Evolutionary conservation across 768 basidiomycete species (phyloP).

Genomic region (Mycena vitilis): DNA sequence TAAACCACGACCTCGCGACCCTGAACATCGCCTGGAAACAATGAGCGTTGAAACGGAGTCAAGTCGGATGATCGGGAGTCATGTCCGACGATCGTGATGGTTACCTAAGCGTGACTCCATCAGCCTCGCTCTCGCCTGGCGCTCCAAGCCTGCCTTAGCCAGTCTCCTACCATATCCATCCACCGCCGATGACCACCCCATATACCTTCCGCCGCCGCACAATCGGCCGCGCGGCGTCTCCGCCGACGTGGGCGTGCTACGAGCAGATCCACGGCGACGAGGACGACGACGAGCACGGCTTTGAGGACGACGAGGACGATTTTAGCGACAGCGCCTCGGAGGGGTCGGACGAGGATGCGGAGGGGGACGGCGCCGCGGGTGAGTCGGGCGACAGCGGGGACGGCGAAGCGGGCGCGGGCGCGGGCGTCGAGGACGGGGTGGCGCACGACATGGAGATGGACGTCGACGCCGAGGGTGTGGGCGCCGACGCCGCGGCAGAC

Average conservation of each 20-base stretch:
- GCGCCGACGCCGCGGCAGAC: slow-evolving; percentile 7
- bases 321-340: slow-evolving; percentile 33
- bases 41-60: neutral
- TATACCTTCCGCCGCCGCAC: slow-evolving; percentile 76
- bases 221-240: slow-evolving; percentile 84
- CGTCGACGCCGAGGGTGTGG: slow-evolving; percentile 50
- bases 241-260: slow-evolving; percentile 91
- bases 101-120: slow-evolving; percentile 14
- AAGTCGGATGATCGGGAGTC: neutral
- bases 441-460: slow-evolving; percentile 71
- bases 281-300: slow-evolving; percentile 64
- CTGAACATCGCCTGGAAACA: too few relatives aligned
- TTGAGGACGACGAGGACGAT: slow-evolving; percentile 68
- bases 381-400: slow-evolving; percentile 52
- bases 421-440: slow-evolving; percentile 44
- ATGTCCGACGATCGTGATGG: neutral
- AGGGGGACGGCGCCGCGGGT: slow-evolving; percentile 52
- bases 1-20: too few relatives aligned
- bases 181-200: slow-evolving; percentile 51
- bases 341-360: slow-evolving; percentile 72
- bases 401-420: slow-evolving; percentile 44
- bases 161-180: slow-evolving; percentile 15
- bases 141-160: neutral
- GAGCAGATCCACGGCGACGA: slow-evolving; percentile 85
- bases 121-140: slow-evolving; percentile 17